phyloP scores from a whole-genome alignment of 345 rosid genomes.

The Eucalyptus guilfoylei region DNA sequence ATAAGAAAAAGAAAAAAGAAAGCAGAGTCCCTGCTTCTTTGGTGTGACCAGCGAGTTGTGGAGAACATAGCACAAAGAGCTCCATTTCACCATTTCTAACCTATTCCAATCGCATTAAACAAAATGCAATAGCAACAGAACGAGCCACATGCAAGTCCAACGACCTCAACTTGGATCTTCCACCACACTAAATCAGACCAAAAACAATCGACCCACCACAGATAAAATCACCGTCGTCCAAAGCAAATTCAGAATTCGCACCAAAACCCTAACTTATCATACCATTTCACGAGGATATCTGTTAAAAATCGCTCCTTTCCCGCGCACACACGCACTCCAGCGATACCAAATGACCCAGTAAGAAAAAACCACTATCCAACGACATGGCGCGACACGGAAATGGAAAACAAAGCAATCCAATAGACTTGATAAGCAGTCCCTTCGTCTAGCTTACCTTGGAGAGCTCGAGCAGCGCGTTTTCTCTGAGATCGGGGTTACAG shows the following conservation, averaged over 20 bases:
- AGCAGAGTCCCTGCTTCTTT: background rate
- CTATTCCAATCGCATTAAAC: background rate
- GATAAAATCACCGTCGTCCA: background rate
- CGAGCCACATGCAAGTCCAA: background rate
- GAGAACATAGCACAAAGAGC: background rate
- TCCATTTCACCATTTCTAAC: background rate
- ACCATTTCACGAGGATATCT: background rate
- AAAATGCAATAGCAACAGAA: background rate
- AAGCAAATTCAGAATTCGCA: background rate
- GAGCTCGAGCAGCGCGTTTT: constrained; percentile 60
- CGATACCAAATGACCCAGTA: background rate
- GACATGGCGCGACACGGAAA: background rate
- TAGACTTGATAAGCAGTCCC: background rate
- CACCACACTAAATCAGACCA: background rate
- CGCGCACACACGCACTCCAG: background rate
- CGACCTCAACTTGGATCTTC: background rate
- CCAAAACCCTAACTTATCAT: background rate
- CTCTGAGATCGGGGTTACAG: constrained; percentile 88
- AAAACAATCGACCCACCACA: background rate
- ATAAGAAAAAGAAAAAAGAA: background rate
- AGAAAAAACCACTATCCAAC: background rate
- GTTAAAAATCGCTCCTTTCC: background rate
- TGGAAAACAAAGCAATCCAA: background rate
- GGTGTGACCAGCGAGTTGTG: background rate
- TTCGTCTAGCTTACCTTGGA: constrained; percentile 33